A percentile compares a stretch with the other conserved stretches of the same genome.
phyloP scores from a whole-genome alignment of 2,329 filamentous ascomycete genomes.

The Neurospora sp. region DNA sequence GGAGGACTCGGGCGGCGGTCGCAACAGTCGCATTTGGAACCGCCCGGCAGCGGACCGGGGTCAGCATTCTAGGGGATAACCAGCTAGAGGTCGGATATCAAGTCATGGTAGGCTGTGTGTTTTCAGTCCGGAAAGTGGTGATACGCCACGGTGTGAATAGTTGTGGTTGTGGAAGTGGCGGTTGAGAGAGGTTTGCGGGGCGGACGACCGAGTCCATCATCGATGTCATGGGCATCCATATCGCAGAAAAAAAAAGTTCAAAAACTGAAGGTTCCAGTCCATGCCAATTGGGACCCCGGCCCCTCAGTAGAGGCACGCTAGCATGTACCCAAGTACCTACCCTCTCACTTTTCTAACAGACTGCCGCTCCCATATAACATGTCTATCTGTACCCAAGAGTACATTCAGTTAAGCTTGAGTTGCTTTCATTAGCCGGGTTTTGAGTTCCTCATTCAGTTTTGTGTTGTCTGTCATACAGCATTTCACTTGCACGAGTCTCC shows the following conservation, averaged over 20 bases:
- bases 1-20: constrained; percentile 35
- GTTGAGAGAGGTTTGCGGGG: neutral
- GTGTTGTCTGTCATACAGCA: neutral
- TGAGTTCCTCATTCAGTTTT: neutral
- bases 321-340: neutral
- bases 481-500: neutral
- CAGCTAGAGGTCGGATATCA: constrained; percentile 5
- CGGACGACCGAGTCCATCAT: neutral
- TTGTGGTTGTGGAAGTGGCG: neutral
- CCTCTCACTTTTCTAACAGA: neutral
- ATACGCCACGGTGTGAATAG: neutral
- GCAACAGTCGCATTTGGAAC: constrained; percentile 18
- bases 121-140: neutral
- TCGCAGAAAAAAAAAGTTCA: neutral
- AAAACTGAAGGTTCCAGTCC: neutral
- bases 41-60: constrained; percentile 24
- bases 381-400: neutral
- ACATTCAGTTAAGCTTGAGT: neutral
- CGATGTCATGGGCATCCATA: neutral
- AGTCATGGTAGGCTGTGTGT: constrained; percentile 6
- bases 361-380: neutral
- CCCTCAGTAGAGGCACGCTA: neutral
- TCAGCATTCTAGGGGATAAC: constrained; percentile 28
- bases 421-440: neutral
- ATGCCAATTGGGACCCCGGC: neutral